phyloP scores from a whole-genome alignment of 2,329 filamentous ascomycete species.

The Trichophyton verrucosum region DNA sequence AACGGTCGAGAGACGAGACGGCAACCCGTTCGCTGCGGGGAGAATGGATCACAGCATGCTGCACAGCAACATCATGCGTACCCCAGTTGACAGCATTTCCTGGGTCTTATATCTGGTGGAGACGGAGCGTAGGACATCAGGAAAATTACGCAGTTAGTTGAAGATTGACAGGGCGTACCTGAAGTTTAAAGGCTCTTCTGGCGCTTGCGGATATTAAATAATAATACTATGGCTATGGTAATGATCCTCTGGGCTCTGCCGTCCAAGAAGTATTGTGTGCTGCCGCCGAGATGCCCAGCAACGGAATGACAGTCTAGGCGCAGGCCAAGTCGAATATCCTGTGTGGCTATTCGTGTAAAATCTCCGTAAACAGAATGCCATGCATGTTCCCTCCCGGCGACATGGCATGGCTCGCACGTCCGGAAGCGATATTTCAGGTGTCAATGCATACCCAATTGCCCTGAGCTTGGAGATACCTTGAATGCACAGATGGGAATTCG shows the following conservation, averaged over 20 bases:
- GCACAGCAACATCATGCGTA: too few species aligned
- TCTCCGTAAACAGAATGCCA: neutral
- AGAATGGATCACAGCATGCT: neutral
- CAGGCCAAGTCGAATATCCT: neutral
- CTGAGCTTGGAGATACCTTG: neutral
- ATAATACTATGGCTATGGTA: too few species aligned
- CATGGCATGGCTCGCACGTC: neutral
- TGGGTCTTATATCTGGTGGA: too few species aligned
- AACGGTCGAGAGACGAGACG: neutral
- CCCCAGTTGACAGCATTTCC: too few species aligned
- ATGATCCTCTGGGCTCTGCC: too few species aligned
- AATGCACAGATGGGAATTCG: neutral
- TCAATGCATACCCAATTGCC: neutral
- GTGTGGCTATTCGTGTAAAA: neutral
- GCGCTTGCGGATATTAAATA: too few species aligned
- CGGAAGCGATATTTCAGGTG: neutral
- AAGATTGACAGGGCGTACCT: too few species aligned
- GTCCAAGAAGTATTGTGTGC: too few species aligned
- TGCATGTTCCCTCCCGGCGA: neutral
- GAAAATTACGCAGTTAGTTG: too few species aligned
- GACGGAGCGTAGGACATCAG: too few species aligned
- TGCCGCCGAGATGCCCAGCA: neutral
- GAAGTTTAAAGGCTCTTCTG: too few species aligned
- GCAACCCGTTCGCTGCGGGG: neutral
- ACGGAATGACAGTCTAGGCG: neutral